Evolutionary conservation across 495 filamentous ascomycete species (phyloP), one percentile per base, ranked within the genome.

Genomic region (Hypoxylon trugodes): DNA sequence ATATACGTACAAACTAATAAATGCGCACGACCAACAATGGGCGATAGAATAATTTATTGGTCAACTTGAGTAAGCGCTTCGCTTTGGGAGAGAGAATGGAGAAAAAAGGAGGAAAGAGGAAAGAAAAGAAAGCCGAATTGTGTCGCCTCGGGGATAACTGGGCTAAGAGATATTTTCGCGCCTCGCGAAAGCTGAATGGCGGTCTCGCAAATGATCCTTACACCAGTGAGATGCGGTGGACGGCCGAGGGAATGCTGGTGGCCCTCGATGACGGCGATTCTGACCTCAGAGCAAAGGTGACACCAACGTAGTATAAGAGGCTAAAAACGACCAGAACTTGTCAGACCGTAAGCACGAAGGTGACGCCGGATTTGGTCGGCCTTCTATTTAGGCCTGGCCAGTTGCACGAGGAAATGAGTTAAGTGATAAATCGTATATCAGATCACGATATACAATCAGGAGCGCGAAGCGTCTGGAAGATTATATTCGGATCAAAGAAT

Each of bases 1-100:
- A 54, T 46, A 26, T 59, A 67, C 46, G 24, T 60, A 63, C 54
- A 60, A 49, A 43, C 58, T 55, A 55, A 36, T 49, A 19, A 48
- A 61, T 66, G 45, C 46, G 57, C 57, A 38, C 50, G 46, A 59
- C 64, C 58, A 70, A 57, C 51, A 56, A 61, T 53, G 54, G 50
- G 45, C 61, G 69, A 63, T 52, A 66, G 46, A 33, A 10, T 26
- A n/a, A 55, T 48, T 65, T 69, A 69, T 69, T 72, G 65, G 72
- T 58, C 56, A 56, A 57, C 33, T 56, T 59, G 60, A 45, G 57
- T 37, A 54, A 58, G 64, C 36, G 26, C 51, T 46, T 51, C 41
- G 25, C 46, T 58, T 41, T 24, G 30, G 41, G 63, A 26, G 43
- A 50, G 25, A 24, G 19, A 37, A 43, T 41, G 55, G 45, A 38